phyloP scores from a whole-genome alignment of 75 land plant species.

The Ceratopteris richardii region DNA sequence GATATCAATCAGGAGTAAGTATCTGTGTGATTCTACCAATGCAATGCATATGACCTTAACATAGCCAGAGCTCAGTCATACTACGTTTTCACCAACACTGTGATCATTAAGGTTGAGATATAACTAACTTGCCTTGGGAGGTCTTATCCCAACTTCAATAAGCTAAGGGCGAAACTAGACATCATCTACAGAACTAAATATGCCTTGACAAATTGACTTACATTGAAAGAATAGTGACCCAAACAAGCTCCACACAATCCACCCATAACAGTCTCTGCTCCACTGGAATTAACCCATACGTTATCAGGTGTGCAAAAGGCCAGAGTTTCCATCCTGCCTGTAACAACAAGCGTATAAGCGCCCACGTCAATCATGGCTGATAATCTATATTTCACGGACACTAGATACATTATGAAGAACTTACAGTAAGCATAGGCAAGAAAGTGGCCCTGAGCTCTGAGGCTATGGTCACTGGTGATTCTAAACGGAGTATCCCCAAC shows the following conservation, averaged over 20 bases:
- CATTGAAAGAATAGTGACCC: conserved; percentile 97
- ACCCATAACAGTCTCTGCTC: conserved; percentile 96
- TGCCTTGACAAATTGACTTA: conserved; percentile 26
- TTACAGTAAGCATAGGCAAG: conserved; percentile 75
- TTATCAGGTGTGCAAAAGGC: conserved; percentile 92
- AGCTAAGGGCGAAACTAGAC: no score
- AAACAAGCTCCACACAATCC: conserved; percentile 85
- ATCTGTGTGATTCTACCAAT: no score
- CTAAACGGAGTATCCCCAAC: conserved; percentile 69
- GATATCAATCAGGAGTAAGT: no score
- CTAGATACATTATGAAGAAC: conserved; percentile 2
- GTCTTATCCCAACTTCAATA: no score
- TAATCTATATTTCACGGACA: no score
- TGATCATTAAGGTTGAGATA: no score
- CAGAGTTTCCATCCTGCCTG: conserved; percentile 99
- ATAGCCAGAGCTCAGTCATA: no score
- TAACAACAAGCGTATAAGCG: background rate
- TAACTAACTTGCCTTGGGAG: no score
- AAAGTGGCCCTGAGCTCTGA: conserved; percentile 66
- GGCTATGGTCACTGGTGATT: conserved; percentile 64
- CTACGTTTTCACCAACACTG: no score
- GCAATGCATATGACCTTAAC: no score
- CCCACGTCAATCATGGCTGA: no score
- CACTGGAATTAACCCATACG: conserved; percentile 84
- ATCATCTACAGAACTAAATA: no score